Base-by-base conservation (phyloP, 2,329 filamentous ascomycete species). In the Aspergillus phoenicis region DNA sequence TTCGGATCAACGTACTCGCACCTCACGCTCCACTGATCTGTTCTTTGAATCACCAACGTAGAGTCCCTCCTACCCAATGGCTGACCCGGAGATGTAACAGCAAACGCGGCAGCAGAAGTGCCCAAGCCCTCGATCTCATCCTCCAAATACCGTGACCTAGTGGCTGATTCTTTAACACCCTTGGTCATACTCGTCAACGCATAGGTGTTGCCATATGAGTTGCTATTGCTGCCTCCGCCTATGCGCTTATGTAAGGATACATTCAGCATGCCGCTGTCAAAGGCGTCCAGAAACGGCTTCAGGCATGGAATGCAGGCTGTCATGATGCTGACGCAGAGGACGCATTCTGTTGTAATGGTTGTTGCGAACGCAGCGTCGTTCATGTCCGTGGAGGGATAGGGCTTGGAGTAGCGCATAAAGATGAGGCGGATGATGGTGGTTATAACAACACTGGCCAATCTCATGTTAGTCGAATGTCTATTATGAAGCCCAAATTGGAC, bases 211-310 rank as follows among this genome's bases (percentile, higher is more conserved):
- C 52, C 24, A 11, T 30, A 30, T 1, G 47, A 51, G 26, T 51
- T 51, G 8, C 47, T 51, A 8, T 51, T 30, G n/a, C 24, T 51
- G n/a, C 26, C 47, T 17, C 20, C 41, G 7, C 17, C 36, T 2
- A 41, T n/a, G 6, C 24, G 52, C n/a, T 41, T 41, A 11, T 43
- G 11, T 8, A 39, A 6, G 0, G 52, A 20, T 22, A 54, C 20
- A 5, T 30, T 39, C 5, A 54, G 33, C 52, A 54, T 54, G 20
- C 52, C 52, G 36, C 20, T 54, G 36, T 54, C 36, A 17, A 54
- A 54, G 22, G 52, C 52, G 8, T 54, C 52, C 20, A 54, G 52
- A 15, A 54, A 54, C 33, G 52, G 52, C 10, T 54, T 54, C 15
- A 54, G 36, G 38, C 52, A 54, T 3, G 52, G 52, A 15, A 54